Evolutionary conservation across 768 basidiomycete species (phyloP).

Genomic region (Boletus speciosus): DNA sequence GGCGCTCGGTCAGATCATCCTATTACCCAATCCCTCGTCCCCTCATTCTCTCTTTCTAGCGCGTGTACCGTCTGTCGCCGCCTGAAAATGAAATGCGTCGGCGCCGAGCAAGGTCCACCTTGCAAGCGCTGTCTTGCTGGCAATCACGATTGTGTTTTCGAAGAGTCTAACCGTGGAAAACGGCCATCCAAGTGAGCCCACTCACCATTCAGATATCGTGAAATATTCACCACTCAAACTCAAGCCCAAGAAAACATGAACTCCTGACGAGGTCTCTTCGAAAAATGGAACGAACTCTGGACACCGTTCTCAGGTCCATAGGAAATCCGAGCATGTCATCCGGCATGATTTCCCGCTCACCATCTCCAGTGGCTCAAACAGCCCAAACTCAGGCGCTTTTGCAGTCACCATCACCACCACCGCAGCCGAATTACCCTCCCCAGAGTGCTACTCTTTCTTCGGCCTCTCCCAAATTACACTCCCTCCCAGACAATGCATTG

Average conservation of each 20-base stretch:
- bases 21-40: neutral
- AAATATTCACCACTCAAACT: constrained; percentile 28
- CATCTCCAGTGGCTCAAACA: constrained; percentile 58
- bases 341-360: constrained; percentile 78
- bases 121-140: constrained; percentile 83
- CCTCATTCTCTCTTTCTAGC: constrained; percentile 38
- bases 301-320: constrained; percentile 85
- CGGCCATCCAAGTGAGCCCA: constrained; percentile 69
- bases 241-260: constrained; percentile 71
- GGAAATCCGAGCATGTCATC: constrained; percentile 78
- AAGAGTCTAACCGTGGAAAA: constrained; percentile 95
- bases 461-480: constrained; percentile 83
- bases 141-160: constrained; percentile 91
- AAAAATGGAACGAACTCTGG: constrained; percentile 92
- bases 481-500: constrained; percentile 85
- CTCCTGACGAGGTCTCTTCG: constrained; percentile 74
- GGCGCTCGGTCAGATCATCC: constrained; percentile 65
- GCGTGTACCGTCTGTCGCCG: constrained; percentile 91
- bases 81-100: constrained; percentile 91
- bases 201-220: constrained; percentile 13
- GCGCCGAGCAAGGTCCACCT: constrained; percentile 85
- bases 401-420: constrained; percentile 48
- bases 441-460: constrained; percentile 26
- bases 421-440: constrained; percentile 34
- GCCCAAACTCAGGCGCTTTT: constrained; percentile 55